Percentiles rank a stretch among this genome's conserved stretches.
Evolutionary conservation across 768 basidiomycete species (phyloP).

Genomic region (Lentinula raphanica): DNA sequence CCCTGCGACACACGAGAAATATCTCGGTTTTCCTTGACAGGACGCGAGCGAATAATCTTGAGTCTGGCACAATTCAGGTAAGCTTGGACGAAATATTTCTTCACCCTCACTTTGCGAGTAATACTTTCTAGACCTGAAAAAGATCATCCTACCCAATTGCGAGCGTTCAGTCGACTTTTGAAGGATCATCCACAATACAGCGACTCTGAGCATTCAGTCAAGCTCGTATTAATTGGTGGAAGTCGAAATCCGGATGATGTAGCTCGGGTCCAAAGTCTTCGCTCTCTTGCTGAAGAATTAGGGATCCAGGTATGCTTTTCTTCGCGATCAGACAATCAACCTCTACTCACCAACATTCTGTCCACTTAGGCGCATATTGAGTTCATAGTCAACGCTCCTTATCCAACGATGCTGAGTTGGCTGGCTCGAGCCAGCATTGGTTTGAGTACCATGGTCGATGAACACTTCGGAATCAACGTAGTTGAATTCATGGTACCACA

Average conservation of each 20-base stretch:
- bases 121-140: conserved; percentile 75
- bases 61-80: conserved; percentile 94
- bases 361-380: conserved; percentile 54
- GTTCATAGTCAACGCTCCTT: conserved; percentile 83
- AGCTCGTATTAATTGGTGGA: conserved; percentile 79
- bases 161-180: conserved; percentile 59
- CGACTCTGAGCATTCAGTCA: conserved; percentile 30
- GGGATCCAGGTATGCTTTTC: conserved; percentile 65
- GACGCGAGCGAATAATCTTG: conserved; percentile 62
- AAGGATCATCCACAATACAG: conserved; percentile 48
- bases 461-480: conserved; percentile 97
- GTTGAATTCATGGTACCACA: conserved; percentile 90
- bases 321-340: too few species aligned
- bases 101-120: not conserved
- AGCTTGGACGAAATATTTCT: conserved; percentile 12
- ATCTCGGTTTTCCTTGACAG: conserved; percentile 44
- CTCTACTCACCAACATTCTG: too few species aligned
- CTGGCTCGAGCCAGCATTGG: conserved; percentile 77
- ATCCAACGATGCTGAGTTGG: conserved; percentile 61
- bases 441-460: conserved; percentile 94
- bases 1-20: conserved; percentile 86
- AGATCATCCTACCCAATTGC: conserved; percentile 78
- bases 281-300: conserved; percentile 53
- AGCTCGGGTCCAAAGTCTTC: conserved; percentile 58
- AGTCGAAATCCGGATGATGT: conserved; percentile 76